Percentiles rank a stretch among this genome's conserved stretches.
phyloP scores from a whole-genome alignment of 2,329 filamentous ascomycete species.

The Alternaria hordeiaustralica region DNA sequence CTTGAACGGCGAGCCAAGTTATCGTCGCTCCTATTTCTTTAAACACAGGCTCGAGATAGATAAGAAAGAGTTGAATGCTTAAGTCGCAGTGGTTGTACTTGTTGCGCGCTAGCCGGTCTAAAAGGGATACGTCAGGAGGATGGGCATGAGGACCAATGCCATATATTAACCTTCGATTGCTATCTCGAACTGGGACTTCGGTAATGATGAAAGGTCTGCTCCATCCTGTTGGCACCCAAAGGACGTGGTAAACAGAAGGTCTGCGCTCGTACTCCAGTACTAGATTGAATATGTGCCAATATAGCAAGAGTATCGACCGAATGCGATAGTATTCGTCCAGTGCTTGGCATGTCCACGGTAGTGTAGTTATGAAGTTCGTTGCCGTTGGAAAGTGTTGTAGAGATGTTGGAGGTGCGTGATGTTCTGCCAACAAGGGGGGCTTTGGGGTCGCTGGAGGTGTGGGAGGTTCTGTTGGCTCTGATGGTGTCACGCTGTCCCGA shows the following conservation, averaged over 20 bases:
- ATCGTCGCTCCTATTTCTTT: neutral
- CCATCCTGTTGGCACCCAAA: neutral
- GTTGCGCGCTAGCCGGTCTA: neutral
- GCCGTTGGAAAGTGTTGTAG: neutral
- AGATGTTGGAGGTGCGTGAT: neutral
- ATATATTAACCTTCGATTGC: neutral
- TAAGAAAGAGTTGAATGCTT: conserved; percentile 2
- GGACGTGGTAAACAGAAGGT: neutral
- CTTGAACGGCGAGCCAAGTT: neutral
- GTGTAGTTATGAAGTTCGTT: neutral
- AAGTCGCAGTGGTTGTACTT: conserved; percentile 9
- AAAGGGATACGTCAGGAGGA: neutral
- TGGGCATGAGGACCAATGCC: neutral
- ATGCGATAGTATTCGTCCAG: neutral
- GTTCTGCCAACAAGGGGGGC: neutral
- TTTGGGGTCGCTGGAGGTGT: neutral
- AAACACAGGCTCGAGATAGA: neutral
- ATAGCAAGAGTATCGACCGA: neutral
- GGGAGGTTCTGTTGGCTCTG: neutral
- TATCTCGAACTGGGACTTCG: neutral
- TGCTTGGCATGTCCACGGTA: too few relatives aligned
- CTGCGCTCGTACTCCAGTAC: neutral
- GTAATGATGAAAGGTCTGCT: neutral
- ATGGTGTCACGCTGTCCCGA: neutral
- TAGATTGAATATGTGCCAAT: conserved; percentile 9